phyloP scores from a whole-genome alignment of 495 filamentous ascomycete species.

The Aspergillus hancockii region DNA sequence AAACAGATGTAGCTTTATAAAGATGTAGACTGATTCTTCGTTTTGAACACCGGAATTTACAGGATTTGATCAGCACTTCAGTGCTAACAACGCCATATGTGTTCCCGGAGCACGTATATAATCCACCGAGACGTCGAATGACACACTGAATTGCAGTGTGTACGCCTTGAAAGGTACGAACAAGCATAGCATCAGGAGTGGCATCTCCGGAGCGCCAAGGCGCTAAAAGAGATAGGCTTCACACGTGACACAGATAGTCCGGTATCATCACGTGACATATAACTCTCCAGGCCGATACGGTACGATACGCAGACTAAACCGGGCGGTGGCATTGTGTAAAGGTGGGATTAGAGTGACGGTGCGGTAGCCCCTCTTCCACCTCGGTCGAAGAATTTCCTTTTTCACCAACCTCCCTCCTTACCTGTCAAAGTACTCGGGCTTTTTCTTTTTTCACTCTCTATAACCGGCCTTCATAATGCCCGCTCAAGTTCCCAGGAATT shows the following conservation, averaged over 20 bases:
- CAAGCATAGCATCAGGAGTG: conserved; percentile 28
- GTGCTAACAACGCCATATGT: not conserved
- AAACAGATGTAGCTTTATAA: conserved; percentile 21
- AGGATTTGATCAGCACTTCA: conserved; percentile 2
- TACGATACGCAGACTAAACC: not conserved
- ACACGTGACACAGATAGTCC: conserved; percentile 32
- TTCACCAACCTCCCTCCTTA: conserved; percentile 18
- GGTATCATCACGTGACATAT: conserved; percentile 28
- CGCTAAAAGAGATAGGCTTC: conserved; percentile 30
- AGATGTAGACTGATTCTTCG: conserved; percentile 8
- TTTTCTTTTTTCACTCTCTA: not conserved
- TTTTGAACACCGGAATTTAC: not conserved
- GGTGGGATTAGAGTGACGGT: conserved; percentile 19
- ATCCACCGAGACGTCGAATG: not conserved
- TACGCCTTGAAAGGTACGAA: conserved; percentile 24
- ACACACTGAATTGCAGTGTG: not conserved
- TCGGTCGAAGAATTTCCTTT: conserved; percentile 26
- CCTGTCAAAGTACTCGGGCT: too few species aligned
- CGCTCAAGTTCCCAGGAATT: conserved; percentile 92
- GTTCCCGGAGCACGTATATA: not conserved
- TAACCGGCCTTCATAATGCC: conserved; percentile 49
- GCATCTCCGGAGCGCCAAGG: conserved; percentile 43
- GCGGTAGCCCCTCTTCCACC: conserved; percentile 32
- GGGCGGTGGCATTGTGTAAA: not conserved
- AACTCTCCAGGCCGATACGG: conserved; percentile 2